Percentiles rank a stretch among this genome's conserved stretches.
phyloP scores from a whole-genome alignment of 2,329 filamentous ascomycete genomes.

The Arachnopeziza araneosa region DNA sequence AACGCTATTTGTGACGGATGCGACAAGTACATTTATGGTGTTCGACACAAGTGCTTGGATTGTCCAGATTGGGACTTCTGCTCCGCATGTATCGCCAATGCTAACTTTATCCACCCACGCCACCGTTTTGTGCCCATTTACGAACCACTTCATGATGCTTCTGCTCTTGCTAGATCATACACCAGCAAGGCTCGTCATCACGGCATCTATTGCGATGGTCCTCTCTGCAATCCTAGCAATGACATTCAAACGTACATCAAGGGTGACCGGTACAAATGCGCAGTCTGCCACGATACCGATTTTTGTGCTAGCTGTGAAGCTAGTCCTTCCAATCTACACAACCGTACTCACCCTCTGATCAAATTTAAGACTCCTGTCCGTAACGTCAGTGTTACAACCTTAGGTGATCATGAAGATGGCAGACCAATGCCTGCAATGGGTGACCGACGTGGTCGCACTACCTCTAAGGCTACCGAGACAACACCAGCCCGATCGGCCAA shows the following conservation, averaged over 20 bases:
- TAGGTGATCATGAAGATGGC: conserved; percentile 68
- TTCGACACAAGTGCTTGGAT: conserved; percentile 93
- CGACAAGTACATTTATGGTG: conserved; percentile 77
- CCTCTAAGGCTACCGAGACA: conserved; percentile 47
- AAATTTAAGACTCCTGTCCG: conserved; percentile 94
- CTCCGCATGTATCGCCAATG: conserved; percentile 63
- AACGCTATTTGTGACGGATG: conserved; percentile 93
- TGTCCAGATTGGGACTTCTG: conserved; percentile 99
- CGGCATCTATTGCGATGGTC: conserved; percentile 93
- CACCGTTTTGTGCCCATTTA: conserved; percentile 91
- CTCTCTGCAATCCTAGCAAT: conserved; percentile 64
- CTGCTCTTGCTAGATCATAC: conserved; percentile 38
- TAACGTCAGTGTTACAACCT: conserved; percentile 79
- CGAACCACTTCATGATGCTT: conserved; percentile 51
- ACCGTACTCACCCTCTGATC: conserved; percentile 93
- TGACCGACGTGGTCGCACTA: conserved; percentile 45
- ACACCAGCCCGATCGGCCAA: conserved; percentile 42
- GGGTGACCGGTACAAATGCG: conserved; percentile 93
- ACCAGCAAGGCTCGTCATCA: conserved; percentile 54
- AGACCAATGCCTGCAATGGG: conserved; percentile 64
- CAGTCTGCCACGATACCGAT: conserved; percentile 89
- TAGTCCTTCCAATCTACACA: conserved; percentile 76
- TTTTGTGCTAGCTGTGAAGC: conserved; percentile 95
- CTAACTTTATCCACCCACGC: conserved; percentile 64
- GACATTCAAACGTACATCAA: conserved; percentile 65